phyloP scores from a whole-genome alignment of 148 eudicot genomes.

The Polygonum aviculare region DNA sequence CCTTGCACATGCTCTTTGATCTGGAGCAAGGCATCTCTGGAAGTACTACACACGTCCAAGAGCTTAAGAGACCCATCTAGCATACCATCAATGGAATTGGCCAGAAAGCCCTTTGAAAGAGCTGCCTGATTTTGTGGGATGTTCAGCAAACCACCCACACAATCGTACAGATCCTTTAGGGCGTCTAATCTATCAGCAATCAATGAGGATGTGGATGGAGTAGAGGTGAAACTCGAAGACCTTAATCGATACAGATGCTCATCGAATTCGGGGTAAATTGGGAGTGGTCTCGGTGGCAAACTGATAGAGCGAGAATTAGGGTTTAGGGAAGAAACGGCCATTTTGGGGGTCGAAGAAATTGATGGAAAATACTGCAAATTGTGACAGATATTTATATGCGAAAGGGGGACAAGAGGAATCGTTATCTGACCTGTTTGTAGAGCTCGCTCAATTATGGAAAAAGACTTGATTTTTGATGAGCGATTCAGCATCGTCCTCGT shows the following conservation, averaged over 20 bases:
- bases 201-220: slow-evolving; percentile 11
- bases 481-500: slow-evolving; percentile 1
- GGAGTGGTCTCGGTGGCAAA: slow-evolving; percentile 10
- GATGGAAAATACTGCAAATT: neutral
- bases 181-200: slow-evolving; percentile 12
- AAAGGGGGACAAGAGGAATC: slow-evolving; percentile 11
- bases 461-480: neutral
- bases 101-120: neutral
- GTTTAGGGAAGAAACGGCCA: slow-evolving; percentile 1
- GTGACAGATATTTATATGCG: slow-evolving; percentile 4
- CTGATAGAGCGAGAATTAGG: slow-evolving; percentile 9
- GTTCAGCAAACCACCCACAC: slow-evolving; percentile 18
- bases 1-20: slow-evolving; percentile 23
- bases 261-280: slow-evolving; percentile 8
- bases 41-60: slow-evolving; percentile 21
- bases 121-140: slow-evolving; percentile 17
- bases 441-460: neutral
- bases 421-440: neutral
- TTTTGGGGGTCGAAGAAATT: neutral
- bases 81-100: slow-evolving; percentile 8
- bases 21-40: slow-evolving; percentile 17
- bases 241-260: slow-evolving; percentile 7
- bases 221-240: neutral
- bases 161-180: slow-evolving; percentile 13
- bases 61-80: slow-evolving; percentile 27